phyloP scores from a whole-genome alignment of 23 red algal genomes.

The Chondrus crispus region DNA sequence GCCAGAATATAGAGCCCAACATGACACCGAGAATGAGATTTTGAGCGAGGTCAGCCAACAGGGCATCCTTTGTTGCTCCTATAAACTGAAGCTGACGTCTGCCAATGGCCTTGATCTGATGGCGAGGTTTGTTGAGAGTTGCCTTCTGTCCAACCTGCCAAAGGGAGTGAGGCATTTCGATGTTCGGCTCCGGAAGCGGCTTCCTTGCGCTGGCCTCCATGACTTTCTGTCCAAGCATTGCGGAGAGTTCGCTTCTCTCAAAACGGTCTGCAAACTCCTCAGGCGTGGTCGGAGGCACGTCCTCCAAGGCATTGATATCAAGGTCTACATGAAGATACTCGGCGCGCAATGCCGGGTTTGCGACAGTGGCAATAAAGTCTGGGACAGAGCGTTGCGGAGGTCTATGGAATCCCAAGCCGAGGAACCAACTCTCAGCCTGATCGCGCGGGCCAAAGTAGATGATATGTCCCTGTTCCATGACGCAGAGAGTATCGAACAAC shows the following conservation, averaged over 20 bases:
- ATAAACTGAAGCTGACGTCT: conserved; percentile 9
- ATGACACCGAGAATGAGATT: conserved; percentile 62
- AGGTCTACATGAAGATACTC: neutral
- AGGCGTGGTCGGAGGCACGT: neutral
- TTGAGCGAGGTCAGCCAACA: conserved; percentile 40
- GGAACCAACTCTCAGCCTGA: conserved; percentile 77
- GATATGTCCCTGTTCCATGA: conserved; percentile 74
- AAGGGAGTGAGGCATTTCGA: neutral
- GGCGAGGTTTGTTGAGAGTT: conserved; percentile 35
- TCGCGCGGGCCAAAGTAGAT: conserved; percentile 82
- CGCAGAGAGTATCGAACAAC: conserved; percentile 84
- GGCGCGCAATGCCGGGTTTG: conserved; percentile 36
- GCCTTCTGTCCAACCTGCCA: neutral
- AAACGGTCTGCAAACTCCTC: conserved; percentile 8
- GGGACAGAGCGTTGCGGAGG: conserved; percentile 81
- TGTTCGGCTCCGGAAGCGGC: neutral
- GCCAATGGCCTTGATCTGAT: conserved; percentile 52
- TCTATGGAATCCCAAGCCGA: conserved; percentile 58
- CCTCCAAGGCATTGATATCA: neutral
- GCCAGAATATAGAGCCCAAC: conserved; percentile 78
- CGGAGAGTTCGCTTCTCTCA: neutral
- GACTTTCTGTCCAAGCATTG: neutral
- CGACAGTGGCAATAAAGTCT: conserved; percentile 83
- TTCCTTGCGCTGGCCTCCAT: neutral
- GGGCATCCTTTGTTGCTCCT: neutral